phyloP scores from a whole-genome alignment of 1,139 yeast genomes.

The Meyerozyma guilliermondii region DNA sequence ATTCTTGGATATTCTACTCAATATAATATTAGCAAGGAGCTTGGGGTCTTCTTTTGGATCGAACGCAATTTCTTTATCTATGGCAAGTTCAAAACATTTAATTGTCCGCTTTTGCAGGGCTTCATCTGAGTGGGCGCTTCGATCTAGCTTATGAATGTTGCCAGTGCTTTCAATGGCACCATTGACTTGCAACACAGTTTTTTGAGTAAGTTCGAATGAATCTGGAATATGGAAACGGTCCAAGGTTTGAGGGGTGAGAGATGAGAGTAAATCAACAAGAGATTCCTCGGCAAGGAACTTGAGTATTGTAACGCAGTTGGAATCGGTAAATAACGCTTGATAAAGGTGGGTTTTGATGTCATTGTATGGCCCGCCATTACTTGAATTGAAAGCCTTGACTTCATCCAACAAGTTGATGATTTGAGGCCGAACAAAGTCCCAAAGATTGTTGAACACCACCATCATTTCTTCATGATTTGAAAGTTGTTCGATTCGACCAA shows the following conservation, averaged over 20 bases:
- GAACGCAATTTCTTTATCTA: slow-evolving; percentile 11
- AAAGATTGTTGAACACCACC: background rate
- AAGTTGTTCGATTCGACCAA: background rate
- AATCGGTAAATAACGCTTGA: background rate
- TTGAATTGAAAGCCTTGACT: background rate
- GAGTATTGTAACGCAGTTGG: background rate
- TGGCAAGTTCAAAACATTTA: slow-evolving; percentile 7
- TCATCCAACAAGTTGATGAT: background rate
- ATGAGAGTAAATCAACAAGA: background rate
- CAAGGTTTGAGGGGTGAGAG: background rate
- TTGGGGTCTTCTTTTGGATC: slow-evolving; percentile 9
- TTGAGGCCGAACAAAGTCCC: slow-evolving; percentile 1
- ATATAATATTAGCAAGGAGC: slow-evolving; percentile 13
- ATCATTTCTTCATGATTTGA: background rate
- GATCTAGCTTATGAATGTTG: background rate
- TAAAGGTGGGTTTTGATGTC: background rate
- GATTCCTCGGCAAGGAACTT: background rate
- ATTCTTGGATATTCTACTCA: slow-evolving; percentile 11
- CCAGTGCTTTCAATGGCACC: background rate
- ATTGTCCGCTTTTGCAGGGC: background rate
- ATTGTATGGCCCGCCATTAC: background rate
- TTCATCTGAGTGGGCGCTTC: background rate
- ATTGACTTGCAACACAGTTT: background rate
- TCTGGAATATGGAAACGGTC: background rate
- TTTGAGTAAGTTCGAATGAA: background rate